Conservation (phyloP, 805 yeast species). For the Kodamaea restingae region DNA sequence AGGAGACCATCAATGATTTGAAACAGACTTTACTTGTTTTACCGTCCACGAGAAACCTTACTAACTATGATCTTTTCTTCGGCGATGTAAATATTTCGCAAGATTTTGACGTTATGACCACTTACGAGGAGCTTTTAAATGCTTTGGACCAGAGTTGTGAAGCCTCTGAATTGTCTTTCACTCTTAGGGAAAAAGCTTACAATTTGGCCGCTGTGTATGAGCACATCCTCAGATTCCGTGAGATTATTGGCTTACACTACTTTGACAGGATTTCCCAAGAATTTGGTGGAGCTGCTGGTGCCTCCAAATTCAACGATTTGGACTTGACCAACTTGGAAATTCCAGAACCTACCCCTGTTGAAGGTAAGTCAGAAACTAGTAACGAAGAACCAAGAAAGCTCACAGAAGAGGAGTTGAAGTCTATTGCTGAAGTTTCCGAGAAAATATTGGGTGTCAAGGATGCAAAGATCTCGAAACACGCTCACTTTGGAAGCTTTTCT, state of each 20-base stretch:
- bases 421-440: slow-evolving; percentile 9
- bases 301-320: slow-evolving; percentile 43
- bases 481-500: slow-evolving; percentile 28
- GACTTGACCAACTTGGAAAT: slow-evolving; percentile 31
- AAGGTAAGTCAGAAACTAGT: slow-evolving; percentile 18
- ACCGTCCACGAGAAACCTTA: slow-evolving; percentile 54
- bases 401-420: slow-evolving; percentile 11
- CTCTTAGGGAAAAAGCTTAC: slow-evolving; percentile 53
- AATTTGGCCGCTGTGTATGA: slow-evolving; percentile 55
- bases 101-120: slow-evolving; percentile 19
- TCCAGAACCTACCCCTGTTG: slow-evolving; percentile 11
- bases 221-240: slow-evolving; percentile 64
- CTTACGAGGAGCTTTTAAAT: slow-evolving; percentile 24
- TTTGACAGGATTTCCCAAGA: slow-evolving; percentile 42
- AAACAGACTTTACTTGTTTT: slow-evolving; percentile 54
- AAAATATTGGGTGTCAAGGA: slow-evolving; percentile 9
- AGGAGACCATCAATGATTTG: slow-evolving; percentile 54
- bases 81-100: slow-evolving; percentile 31
- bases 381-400: slow-evolving; percentile 8
- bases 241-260: slow-evolving; percentile 49
- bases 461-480: slow-evolving; percentile 13
- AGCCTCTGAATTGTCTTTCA: slow-evolving; percentile 33
- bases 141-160: slow-evolving; percentile 18
- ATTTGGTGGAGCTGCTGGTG: slow-evolving; percentile 45
- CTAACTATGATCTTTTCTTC: slow-evolving; percentile 51